Conservation (phyloP, 2,329 filamentous ascomycete genomes). For the Fusarium buharicum region DNA sequence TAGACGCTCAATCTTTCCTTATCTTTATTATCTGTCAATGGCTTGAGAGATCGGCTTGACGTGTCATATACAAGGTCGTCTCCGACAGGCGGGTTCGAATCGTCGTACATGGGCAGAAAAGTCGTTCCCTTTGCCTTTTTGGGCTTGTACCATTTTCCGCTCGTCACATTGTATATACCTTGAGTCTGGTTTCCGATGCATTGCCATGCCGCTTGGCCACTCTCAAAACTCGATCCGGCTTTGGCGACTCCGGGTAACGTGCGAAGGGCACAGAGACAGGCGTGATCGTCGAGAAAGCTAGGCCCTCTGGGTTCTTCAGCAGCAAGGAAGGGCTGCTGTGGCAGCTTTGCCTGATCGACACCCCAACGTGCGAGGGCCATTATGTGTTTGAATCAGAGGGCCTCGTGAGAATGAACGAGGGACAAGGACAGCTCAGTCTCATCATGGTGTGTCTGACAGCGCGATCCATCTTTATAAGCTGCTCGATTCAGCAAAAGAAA, state of each 20-base stretch:
- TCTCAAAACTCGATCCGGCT: slow-evolving; percentile 8
- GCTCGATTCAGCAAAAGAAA: not conserved
- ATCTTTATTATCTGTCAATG: slow-evolving; percentile 28
- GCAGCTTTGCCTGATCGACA: slow-evolving; percentile 39
- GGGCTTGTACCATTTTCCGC: slow-evolving; percentile 57
- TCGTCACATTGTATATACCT: slow-evolving; percentile 50
- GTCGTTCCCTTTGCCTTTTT: slow-evolving; percentile 40
- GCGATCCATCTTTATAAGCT: slow-evolving; percentile 26
- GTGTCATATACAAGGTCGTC: slow-evolving; percentile 47
- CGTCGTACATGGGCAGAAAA: slow-evolving; percentile 49
- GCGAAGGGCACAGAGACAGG: slow-evolving; percentile 54
- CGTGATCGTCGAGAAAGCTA: slow-evolving; percentile 53
- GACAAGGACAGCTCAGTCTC: slow-evolving; percentile 1
- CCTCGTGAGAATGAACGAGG: not conserved
- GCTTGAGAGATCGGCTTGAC: slow-evolving; percentile 40
- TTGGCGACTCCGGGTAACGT: slow-evolving; percentile 32
- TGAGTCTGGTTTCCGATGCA: slow-evolving; percentile 58
- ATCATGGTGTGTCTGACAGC: not conserved
- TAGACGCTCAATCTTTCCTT: slow-evolving; percentile 47
- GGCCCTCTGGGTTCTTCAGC: slow-evolving; percentile 47
- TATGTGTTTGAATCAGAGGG: not conserved
- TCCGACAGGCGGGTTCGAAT: slow-evolving; percentile 51
- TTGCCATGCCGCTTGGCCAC: slow-evolving; percentile 51
- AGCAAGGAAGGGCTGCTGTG: slow-evolving; percentile 54
- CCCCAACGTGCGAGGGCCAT: slow-evolving; percentile 35